A percentile compares a stretch with the other conserved stretches of the same genome.
phyloP scores from a whole-genome alignment of 176 grass and related monocot species.

The Echinochloa phyllopogon region DNA sequence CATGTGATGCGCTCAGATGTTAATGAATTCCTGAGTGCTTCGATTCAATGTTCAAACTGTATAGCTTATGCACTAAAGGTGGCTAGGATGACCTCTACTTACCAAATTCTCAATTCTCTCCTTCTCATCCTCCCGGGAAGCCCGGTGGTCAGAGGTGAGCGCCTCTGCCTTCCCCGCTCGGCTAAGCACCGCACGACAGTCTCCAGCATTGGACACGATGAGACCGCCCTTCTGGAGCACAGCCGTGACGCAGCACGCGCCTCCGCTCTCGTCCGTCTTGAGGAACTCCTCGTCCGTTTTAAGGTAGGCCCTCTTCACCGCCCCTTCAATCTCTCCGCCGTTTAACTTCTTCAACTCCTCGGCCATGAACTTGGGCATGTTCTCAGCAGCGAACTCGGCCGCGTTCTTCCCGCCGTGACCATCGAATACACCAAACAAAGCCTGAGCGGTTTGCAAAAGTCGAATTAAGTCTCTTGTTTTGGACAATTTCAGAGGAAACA shows the following conservation, averaged over 20 bases:
- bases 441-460: conserved; percentile 45
- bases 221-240: conserved; percentile 67
- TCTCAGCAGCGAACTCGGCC: conserved; percentile 81
- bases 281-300: conserved; percentile 84
- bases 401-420: conserved; percentile 89
- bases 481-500: not conserved
- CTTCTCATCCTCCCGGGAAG: conserved; percentile 73
- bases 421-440: conserved; percentile 94
- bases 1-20: not conserved
- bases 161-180: conserved; percentile 74
- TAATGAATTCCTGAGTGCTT: not conserved
- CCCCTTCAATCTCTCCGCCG: conserved; percentile 50
- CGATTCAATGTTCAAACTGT: not conserved
- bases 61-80: conserved; percentile 5
- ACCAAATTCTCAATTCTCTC: conserved; percentile 87
- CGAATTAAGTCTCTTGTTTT: not conserved
- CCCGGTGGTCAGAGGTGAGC: conserved; percentile 84
- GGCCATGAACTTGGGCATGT: conserved; percentile 72
- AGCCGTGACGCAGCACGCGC: conserved; percentile 87
- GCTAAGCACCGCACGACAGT: conserved; percentile 91
- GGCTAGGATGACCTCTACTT: not conserved
- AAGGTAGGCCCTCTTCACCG: conserved; percentile 65
- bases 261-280: conserved; percentile 71
- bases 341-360: conserved; percentile 52
- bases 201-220: conserved; percentile 83